Evolutionary conservation across 768 basidiomycete genomes (phyloP), one percentile per base, ranked within the genome.

Genomic region (Suillus placidus): DNA sequence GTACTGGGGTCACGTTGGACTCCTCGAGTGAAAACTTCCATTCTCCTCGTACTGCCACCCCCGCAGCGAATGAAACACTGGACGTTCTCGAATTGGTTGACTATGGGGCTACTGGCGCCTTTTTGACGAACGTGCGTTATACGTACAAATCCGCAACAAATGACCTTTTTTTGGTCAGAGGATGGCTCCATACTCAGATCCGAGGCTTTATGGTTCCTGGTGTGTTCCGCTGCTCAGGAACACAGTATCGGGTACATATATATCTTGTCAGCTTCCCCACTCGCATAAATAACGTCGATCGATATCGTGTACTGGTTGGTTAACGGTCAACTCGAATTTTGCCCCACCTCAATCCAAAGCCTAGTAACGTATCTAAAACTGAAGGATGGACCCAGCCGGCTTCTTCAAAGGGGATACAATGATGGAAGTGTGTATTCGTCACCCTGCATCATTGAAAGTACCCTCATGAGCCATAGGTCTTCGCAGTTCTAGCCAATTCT

Each of bases 361-460:
- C 52, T 49, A 6, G 23, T n/a, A 12, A 30, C 30, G 52, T 20
- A 10, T 54, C 16, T 3, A 34, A 20, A 32, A 18, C 32, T 13
- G 54, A 55, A 55, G 32, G 20, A 34, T 35, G 54, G 2, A 34
- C 6, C 1, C 20, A 20, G 20, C 12, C 3, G 20, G 32, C 54
- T 55, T 54, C 9, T 54, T 55, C 34, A 55, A 13, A n/a, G 54
- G 54, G 20, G 54, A 55, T 35, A 55, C 54, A n/a, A 55, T 55
- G 54, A 35, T 55, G 34, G 54, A 34, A 35, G 54, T 55, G 20
- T 6, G 54, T 35, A n/a, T 20, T 34, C 32, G 1, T 35, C 34
- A n/a, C 9, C 9, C 1, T 55, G 54, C 6, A n/a, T 35, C 12
- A n/a, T 55, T 55, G 32, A 55, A 34, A 55, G 4, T 20, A n/a